phyloP scores from a whole-genome alignment of 2,329 filamentous ascomycete species.

The Aspergillus sp. region DNA sequence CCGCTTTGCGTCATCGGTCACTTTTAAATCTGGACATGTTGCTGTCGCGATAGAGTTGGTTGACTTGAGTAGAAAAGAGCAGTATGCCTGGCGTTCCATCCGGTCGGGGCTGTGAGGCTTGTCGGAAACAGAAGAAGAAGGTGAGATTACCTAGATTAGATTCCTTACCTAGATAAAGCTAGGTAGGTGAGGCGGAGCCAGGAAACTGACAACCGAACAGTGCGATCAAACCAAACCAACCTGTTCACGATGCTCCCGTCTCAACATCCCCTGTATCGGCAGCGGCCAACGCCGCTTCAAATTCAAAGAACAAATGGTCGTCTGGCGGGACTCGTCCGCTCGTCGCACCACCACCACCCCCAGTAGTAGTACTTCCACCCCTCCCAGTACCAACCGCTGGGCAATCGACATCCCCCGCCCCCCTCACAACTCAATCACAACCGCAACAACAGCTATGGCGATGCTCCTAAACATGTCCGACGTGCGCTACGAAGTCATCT shows the following conservation, averaged over 20 bases:
- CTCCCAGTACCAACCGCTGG: too few species aligned
- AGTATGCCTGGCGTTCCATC: constrained; percentile 25
- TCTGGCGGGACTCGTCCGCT: not conserved
- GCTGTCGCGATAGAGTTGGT: too few species aligned
- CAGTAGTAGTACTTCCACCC: too few species aligned
- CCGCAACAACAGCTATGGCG: constrained; percentile 14
- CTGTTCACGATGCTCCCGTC: constrained; percentile 24
- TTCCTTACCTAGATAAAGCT: not conserved
- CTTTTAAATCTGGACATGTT: too few species aligned
- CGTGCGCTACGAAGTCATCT: constrained; percentile 23
- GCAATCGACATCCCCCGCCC: not conserved
- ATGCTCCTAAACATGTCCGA: constrained; percentile 20
- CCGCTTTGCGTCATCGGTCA: too few species aligned
- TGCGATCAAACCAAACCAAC: constrained; percentile 26
- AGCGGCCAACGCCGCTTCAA: constrained; percentile 25
- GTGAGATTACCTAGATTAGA: constrained; percentile 1
- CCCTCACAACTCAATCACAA: constrained; percentile 5
- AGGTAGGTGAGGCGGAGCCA: not conserved
- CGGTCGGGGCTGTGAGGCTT: constrained; percentile 24
- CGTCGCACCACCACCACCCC: not conserved
- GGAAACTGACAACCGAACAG: constrained; percentile 7
- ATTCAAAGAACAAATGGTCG: constrained; percentile 19
- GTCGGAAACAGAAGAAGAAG: constrained; percentile 25
- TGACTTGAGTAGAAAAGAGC: too few species aligned
- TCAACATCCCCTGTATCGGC: constrained; percentile 22